A percentile compares a stretch with the other conserved stretches of the same genome.
These are phyloP conservation scores for Cutaneotrichosporon cutaneum DNA, from an alignment of 1,284 basidiomycete genomes.

Conservation along the genomic window DNA sequence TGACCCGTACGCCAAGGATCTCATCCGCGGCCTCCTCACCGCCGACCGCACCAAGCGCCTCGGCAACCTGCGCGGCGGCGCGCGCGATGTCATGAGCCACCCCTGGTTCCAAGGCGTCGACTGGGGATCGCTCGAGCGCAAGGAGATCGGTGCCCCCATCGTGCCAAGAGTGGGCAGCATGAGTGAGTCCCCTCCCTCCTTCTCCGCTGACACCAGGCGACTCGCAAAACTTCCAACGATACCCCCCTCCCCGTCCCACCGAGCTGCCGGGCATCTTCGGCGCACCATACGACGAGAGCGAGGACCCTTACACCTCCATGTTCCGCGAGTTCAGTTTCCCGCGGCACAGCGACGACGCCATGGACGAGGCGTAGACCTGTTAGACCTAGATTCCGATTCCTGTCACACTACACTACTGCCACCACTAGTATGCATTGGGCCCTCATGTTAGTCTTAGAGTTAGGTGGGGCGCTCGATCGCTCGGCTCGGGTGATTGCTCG, in stretches of 20 bases:
- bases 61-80: conserved; percentile 56
- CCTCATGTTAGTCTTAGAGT: not conserved
- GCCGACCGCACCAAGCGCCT: conserved; percentile 55
- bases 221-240: conserved; percentile 54
- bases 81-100: conserved; percentile 56
- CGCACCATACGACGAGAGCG: conserved; percentile 37
- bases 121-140: conserved; percentile 54
- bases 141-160: conserved; percentile 56
- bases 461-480: not conserved
- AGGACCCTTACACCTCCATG: conserved; percentile 46
- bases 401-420: not conserved
- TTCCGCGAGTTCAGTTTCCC: conserved; percentile 47
- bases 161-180: conserved; percentile 54
- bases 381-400: not conserved
- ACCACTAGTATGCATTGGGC: not conserved
- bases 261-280: conserved; percentile 53
- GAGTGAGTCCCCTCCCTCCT: conserved; percentile 39
- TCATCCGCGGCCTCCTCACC: conserved; percentile 55
- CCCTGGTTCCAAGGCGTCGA: conserved; percentile 57
- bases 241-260: conserved; percentile 51
- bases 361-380: conserved; percentile 19
- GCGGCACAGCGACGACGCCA: conserved; percentile 10
- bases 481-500: not conserved
- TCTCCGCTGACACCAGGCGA: conserved; percentile 40
- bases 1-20: conserved; percentile 55